Evolutionary conservation across 2,329 filamentous ascomycete genomes (phyloP).

Genomic region (Stromatinia cepivora): DNA sequence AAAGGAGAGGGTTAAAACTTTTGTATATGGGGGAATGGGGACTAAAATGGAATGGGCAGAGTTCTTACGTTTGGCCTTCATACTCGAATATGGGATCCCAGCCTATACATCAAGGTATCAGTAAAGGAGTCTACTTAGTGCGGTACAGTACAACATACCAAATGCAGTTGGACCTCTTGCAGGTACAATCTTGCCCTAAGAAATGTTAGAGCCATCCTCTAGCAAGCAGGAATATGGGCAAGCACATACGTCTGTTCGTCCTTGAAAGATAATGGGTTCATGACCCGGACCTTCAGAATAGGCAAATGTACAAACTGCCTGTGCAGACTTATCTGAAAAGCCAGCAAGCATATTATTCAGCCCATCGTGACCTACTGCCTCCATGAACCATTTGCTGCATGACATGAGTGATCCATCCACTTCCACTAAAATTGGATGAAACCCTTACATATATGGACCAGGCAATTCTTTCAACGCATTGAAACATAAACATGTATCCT

Average conservation of each 20-base stretch:
- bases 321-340: slow-evolving; percentile 86
- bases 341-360: slow-evolving; percentile 87
- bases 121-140: slow-evolving; percentile 4
- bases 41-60: slow-evolving; percentile 20
- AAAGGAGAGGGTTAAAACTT: slow-evolving; percentile 8
- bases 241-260: slow-evolving; percentile 71
- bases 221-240: slow-evolving; percentile 7
- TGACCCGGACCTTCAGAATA: slow-evolving; percentile 84
- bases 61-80: slow-evolving; percentile 68
- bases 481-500: slow-evolving; percentile 95
- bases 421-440: slow-evolving; percentile 6
- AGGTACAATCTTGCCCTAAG: slow-evolving; percentile 76
- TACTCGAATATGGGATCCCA: slow-evolving; percentile 98
- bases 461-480: slow-evolving; percentile 87
- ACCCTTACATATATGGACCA: slow-evolving; percentile 83
- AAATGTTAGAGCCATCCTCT: slow-evolving; percentile 23
- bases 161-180: slow-evolving; percentile 79
- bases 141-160: slow-evolving; percentile 56
- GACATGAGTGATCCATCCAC: not conserved
- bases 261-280: slow-evolving; percentile 87
- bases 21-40: not conserved
- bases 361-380: slow-evolving; percentile 76
- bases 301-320: slow-evolving; percentile 94
- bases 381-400: slow-evolving; percentile 88
- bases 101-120: slow-evolving; percentile 53